Evolutionary conservation across 2,329 filamentous ascomycete genomes (phyloP), one percentile per base, ranked within the genome.

Genomic region (Aulographum hederae): DNA sequence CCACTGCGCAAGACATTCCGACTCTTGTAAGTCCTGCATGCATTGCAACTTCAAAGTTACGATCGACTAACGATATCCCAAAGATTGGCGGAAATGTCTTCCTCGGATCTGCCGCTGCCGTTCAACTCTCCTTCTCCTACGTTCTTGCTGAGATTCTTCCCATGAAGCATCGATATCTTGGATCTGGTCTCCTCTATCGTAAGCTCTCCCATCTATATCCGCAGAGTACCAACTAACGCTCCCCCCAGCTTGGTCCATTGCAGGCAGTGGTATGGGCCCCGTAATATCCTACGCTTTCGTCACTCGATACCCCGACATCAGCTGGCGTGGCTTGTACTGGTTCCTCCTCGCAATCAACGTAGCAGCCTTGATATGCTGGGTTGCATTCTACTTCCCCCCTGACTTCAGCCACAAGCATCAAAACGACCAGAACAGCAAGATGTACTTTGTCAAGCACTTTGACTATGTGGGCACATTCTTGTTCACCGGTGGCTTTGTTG

Each of bases 251-350:
- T 44, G 40, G 25, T 34, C 32, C 15, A 37, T 39, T 14, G 31
- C 31, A 1, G 34, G 37, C n/a, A 37, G 35, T 26, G 41, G 42
- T 5, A 35, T 44, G 14, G 40, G 34, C 5, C 42, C 42, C 2
- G 41, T 33, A 1, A 40, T 43, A 4, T 27, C 39, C 4, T 27
- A 33, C 6, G 32, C 30, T n/a, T 43, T 44, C 25, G 31, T 43
- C 13, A 21, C 29, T 5, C 10, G 39, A 12, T 35, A 42, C 26
- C 38, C 39, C 14, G 32, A 27, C 21, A 35, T 44, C 8, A 37
- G 41, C 10, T 44, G 42, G 42, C 23, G 42, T n/a, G 41, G 38
- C 4, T 28, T 38, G 12, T 44, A 44, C 34, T 44, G 38, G 35
- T 27, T 44, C 14, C 29, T 44, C 8, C 35, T 44, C 15, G 40